Percentiles rank a stretch among this genome's conserved stretches.
Conservation (phyloP, 2,329 filamentous ascomycete species). For the Anthostomella pinea region DNA sequence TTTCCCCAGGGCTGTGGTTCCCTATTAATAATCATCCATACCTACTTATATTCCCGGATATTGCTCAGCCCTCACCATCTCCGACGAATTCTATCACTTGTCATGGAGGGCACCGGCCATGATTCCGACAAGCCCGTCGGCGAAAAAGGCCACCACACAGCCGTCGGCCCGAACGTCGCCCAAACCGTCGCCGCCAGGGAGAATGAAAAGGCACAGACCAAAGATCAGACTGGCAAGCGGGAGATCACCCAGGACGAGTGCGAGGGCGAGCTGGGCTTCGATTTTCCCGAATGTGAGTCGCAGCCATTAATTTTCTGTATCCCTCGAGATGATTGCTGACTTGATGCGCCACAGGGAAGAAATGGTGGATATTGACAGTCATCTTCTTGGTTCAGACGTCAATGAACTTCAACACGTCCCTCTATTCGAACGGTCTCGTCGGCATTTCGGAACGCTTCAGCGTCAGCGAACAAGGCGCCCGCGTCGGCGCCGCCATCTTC, state of each 20-base stretch:
- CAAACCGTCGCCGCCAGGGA: constrained; percentile 16
- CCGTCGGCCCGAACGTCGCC: constrained; percentile 17
- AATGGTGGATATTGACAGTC: constrained; percentile 71
- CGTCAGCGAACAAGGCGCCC: constrained; percentile 66
- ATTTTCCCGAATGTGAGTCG: constrained; percentile 53
- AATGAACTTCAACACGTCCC: constrained; percentile 76
- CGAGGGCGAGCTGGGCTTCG: constrained; percentile 63
- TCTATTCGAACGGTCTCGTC: constrained; percentile 66
- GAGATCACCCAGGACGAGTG: constrained; percentile 47
- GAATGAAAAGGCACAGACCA: constrained; percentile 20
- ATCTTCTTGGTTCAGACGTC: constrained; percentile 73
- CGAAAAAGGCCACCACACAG: constrained; percentile 9
- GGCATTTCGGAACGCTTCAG: constrained; percentile 66
- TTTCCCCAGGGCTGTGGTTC: too few relatives aligned
- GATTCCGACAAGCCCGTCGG: constrained; percentile 21
- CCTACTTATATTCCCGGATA: too few relatives aligned
- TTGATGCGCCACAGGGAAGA: too few relatives aligned
- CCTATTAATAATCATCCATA: too few relatives aligned
- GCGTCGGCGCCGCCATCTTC: constrained; percentile 75
- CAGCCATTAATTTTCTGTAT: too few relatives aligned
- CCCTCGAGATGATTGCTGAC: too few relatives aligned
- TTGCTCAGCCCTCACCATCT: too few relatives aligned
- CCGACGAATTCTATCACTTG: too few relatives aligned
- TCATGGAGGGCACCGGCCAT: too few relatives aligned
- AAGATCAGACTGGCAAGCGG: constrained; percentile 21